Evolutionary conservation across 2,329 filamentous ascomycete genomes (phyloP).

Genomic region (Talaromyces sp.): DNA sequence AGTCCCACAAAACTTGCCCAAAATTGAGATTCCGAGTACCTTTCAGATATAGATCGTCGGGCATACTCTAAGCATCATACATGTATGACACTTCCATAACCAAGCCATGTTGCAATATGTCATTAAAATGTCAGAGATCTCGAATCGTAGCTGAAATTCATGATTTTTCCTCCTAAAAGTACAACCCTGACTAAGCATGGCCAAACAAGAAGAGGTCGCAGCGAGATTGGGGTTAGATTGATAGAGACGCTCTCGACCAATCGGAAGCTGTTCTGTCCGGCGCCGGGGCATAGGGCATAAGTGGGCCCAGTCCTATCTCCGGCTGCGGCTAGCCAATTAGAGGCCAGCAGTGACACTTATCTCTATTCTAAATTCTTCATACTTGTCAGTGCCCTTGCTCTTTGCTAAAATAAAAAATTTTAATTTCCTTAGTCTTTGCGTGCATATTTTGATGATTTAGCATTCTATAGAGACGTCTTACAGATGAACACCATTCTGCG

Average conservation of each 20-base stretch:
- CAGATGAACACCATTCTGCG: not conserved
- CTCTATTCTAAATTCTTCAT: not conserved
- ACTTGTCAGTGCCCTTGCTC: not conserved
- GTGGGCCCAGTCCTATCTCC: not conserved
- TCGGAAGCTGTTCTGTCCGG: not conserved
- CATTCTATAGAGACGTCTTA: not conserved
- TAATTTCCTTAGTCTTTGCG: not conserved
- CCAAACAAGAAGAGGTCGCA: not conserved
- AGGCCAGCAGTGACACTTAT: not conserved
- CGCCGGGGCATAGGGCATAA: not conserved
- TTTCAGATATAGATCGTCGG: not conserved
- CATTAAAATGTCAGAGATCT: not conserved
- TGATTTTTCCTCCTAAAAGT: too few species aligned
- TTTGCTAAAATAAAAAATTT: too few species aligned
- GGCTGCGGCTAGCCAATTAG: not conserved
- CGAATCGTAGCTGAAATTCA: too few species aligned
- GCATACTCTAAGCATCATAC: not conserved
- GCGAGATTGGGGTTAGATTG: not conserved
- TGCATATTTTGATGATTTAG: not conserved
- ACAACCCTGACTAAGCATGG: not conserved
- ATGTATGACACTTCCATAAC: not conserved
- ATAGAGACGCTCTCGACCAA: not conserved
- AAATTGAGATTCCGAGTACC: not conserved
- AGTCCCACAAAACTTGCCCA: not conserved
- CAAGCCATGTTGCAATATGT: not conserved